Base-by-base conservation (phyloP, 768 basidiomycete genomes). In the Boletus rubescentipes region DNA sequence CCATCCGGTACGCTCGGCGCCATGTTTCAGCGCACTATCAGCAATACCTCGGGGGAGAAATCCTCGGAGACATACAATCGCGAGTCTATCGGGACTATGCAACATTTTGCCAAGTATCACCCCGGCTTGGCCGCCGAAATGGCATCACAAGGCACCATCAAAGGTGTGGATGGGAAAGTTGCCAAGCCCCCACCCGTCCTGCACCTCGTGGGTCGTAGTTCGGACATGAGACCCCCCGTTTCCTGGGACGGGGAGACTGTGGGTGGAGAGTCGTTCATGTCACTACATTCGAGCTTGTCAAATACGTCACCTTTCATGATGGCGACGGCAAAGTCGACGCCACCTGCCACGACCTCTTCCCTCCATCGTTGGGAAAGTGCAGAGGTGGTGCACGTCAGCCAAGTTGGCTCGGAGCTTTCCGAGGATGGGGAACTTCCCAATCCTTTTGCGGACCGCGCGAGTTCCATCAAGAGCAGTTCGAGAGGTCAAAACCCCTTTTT, bases 291-390 rank as follows among this genome's bases (percentile, higher is more conserved):
- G n/a, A 70, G 72, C 35, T 52, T 69, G 49, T 52, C 67, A 20
- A 78, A 77, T 18, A 77, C 82, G 73, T 79, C 82, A 4, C 79
- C 84, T 10, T 72, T 74, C 36, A 53, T 73, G 23, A 57, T 75
- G 31, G 76, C 73, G 46, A 76, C 78, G 64, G 84, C 82, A 32
- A 83, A 82, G 63, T 80, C 79, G 57, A 89, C 87, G 5, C 87
- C 87, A 42, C 73, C 74, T 9, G 79, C 84, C 12, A 82, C 75
- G 26, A 61, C 69, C 4, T 77, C 80, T 2, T 70, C 76, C 15
- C 65, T 72, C 2, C 87, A 89, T 70, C 76, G 67, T 43, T 89
- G 87, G 87, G 82, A 89, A 67, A 84, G 83, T 9, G 86, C 86
- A 4, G 83, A 87, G 61, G 82, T 87, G 18, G 59, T 86, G 46